Evolutionary conservation across 1,284 basidiomycete species (phyloP).

Genomic region (Coniophora puteana): DNA sequence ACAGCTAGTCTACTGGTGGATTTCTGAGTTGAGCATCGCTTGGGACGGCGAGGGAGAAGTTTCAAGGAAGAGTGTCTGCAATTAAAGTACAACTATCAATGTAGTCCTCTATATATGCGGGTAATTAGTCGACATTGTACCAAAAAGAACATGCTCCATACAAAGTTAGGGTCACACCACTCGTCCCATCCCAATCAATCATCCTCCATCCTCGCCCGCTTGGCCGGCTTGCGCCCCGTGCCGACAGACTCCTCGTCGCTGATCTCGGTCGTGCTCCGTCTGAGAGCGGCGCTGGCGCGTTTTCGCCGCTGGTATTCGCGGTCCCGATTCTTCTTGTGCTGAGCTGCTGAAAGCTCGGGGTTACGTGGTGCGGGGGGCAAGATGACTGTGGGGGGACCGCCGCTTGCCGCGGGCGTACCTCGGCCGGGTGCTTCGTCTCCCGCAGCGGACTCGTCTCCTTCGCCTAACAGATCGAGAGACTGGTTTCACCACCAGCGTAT

Average conservation of each 20-base stretch:
- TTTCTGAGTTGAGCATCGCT: not conserved
- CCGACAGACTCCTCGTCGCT: conserved; percentile 67
- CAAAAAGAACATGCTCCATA: conserved; percentile 6
- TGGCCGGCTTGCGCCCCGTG: conserved; percentile 49
- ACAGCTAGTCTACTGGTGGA: conserved; percentile 35
- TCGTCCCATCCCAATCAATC: conserved; percentile 39
- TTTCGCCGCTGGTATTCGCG: conserved; percentile 75
- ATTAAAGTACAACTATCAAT: too few relatives aligned
- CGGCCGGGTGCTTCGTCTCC: too few relatives aligned
- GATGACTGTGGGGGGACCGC: conserved; percentile 68
- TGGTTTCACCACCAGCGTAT: too few relatives aligned
- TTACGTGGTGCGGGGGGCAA: conserved; percentile 66
- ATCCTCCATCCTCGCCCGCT: conserved; percentile 56
- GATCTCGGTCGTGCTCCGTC: conserved; percentile 53
- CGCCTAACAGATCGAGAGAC: conserved; percentile 72
- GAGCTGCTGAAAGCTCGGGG: conserved; percentile 63
- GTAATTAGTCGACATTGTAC: too few relatives aligned
- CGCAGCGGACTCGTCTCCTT: conserved; percentile 69
- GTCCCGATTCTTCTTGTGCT: conserved; percentile 69
- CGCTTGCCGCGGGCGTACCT: conserved; percentile 49
- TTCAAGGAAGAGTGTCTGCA: not conserved
- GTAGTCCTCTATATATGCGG: too few relatives aligned
- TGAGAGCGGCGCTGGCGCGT: conserved; percentile 53
- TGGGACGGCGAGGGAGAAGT: conserved; percentile 20
- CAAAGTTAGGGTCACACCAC: conserved; percentile 3